Conservation (phyloP, 140 eudicot genomes). For the Erigeron philadelphicus region DNA sequence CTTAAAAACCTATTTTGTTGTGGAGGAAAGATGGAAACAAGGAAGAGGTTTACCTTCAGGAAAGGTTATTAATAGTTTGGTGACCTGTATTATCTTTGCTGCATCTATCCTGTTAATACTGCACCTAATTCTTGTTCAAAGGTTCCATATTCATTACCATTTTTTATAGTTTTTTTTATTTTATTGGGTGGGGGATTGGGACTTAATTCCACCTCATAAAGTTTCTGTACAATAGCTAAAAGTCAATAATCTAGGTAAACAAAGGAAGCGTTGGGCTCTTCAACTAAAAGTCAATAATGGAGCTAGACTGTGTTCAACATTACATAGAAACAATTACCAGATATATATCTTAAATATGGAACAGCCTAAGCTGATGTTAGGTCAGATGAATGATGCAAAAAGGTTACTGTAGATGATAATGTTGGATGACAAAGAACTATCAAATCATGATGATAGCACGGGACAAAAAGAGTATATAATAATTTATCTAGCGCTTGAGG, state of each 20-base stretch:
- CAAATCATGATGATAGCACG: neutral
- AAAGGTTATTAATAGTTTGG: neutral
- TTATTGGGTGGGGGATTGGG: too few relatives aligned
- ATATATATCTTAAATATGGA: too few relatives aligned
- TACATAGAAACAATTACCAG: too few relatives aligned
- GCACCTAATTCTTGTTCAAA: neutral
- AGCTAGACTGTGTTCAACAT: too few relatives aligned
- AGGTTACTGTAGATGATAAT: neutral
- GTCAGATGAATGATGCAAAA: neutral
- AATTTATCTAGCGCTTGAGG: neutral
- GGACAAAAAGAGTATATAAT: neutral
- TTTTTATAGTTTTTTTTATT: too few relatives aligned
- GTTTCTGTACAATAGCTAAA: too few relatives aligned
- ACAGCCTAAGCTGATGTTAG: neutral
- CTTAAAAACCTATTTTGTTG: neutral
- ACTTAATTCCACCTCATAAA: too few relatives aligned
- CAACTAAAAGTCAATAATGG: too few relatives aligned
- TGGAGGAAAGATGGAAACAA: neutral
- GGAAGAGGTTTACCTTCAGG: neutral
- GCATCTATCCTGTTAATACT: neutral
- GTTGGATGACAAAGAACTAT: neutral
- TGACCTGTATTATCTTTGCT: neutral
- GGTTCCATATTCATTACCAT: neutral
- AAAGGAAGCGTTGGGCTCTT: neutral
- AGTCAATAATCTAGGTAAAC: too few relatives aligned